Conservation (phyloP, 2,329 filamentous ascomycete genomes). For the Colletotrichum zoysiae region DNA sequence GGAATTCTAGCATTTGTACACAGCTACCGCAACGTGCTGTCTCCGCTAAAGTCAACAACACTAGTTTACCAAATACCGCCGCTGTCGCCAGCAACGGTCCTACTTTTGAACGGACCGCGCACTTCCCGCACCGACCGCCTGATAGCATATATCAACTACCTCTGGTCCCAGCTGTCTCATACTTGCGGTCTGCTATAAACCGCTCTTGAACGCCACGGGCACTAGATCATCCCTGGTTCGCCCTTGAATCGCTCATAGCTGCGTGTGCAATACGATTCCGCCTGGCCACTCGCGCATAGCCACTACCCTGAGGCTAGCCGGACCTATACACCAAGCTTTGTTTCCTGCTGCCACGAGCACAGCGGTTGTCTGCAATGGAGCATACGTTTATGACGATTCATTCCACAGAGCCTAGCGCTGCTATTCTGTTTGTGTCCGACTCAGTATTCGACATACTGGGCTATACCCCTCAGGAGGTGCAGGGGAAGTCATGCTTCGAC, state of each 20-base stretch:
- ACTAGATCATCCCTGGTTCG: background rate
- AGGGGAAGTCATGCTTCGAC: constrained; percentile 83
- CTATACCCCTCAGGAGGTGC: constrained; percentile 80
- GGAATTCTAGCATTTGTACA: background rate
- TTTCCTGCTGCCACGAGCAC: constrained; percentile 12
- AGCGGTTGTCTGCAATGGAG: constrained; percentile 68
- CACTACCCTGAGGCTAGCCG: constrained; percentile 2
- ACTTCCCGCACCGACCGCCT: constrained; percentile 2
- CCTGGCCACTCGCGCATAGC: background rate
- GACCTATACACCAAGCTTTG: constrained; percentile 25
- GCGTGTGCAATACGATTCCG: constrained; percentile 15
- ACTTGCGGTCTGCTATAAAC: background rate
- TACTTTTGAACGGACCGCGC: constrained; percentile 13
- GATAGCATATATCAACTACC: constrained; percentile 5
- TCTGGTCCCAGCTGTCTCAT: background rate
- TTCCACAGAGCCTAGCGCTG: constrained; percentile 79
- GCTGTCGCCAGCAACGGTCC: constrained; percentile 14
- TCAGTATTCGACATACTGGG: constrained; percentile 87
- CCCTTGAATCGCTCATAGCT: background rate
- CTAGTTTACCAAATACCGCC: background rate
- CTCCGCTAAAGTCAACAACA: background rate
- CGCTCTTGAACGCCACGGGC: background rate
- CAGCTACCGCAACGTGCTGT: constrained; percentile 13
- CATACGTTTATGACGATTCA: constrained; percentile 94
- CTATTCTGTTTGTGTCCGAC: constrained; percentile 85